phyloP scores from a whole-genome alignment of 2,329 filamentous ascomycete species.

The Bipolaris bicolor region DNA sequence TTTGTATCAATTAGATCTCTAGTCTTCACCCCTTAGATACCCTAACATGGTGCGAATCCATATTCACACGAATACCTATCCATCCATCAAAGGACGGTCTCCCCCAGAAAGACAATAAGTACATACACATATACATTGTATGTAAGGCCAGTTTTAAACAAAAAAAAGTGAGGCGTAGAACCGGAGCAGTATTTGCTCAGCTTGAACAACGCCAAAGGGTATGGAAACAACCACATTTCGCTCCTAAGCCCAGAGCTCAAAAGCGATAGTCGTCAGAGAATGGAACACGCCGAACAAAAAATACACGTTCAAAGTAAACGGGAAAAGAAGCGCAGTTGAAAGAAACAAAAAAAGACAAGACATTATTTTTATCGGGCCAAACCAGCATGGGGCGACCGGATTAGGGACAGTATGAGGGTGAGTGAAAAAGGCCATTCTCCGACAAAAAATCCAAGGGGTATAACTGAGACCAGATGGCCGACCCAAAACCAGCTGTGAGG shows the following conservation, averaged over 20 bases:
- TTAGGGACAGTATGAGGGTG: conserved; percentile 31
- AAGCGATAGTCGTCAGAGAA: conserved; percentile 15
- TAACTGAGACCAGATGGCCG: conserved; percentile 26
- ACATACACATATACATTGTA: conserved; percentile 17
- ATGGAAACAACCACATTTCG: conserved; percentile 20
- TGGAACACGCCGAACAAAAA: conserved; percentile 3
- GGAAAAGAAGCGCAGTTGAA: too few species aligned
- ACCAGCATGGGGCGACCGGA: conserved; percentile 10
- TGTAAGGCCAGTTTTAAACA: conserved; percentile 15
- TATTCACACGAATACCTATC: conserved; percentile 20
- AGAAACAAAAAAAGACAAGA: conserved; percentile 17
- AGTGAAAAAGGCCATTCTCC: conserved; percentile 12
- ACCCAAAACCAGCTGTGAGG: conserved; percentile 8
- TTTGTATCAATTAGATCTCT: conserved; percentile 9
- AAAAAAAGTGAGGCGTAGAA: not conserved
- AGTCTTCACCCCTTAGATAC: conserved; percentile 11
- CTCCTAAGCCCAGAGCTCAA: conserved; percentile 14
- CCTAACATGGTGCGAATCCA: conserved; percentile 25
- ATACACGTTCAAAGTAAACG: not conserved
- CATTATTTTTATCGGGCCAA: conserved; percentile 26
- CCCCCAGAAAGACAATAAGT: too few species aligned
- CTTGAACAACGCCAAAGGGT: conserved; percentile 13
- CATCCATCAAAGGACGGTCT: too few species aligned
- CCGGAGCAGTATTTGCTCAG: too few species aligned
- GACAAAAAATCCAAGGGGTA: conserved; percentile 22